phyloP scores from a whole-genome alignment of 495 filamentous ascomycete species.

The Talaromyces wortmannii region DNA sequence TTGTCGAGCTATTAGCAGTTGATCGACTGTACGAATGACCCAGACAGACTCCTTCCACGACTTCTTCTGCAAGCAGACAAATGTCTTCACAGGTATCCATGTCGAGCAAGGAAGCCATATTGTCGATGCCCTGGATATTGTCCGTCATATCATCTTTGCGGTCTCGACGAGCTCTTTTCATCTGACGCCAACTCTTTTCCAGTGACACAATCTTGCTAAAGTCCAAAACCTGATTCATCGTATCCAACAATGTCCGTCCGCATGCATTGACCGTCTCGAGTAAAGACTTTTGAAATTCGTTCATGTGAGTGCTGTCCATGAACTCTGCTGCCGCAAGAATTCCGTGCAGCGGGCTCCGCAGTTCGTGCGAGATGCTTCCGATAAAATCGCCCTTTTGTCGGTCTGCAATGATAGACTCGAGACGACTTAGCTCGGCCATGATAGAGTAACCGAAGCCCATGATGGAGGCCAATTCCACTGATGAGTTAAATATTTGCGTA shows the following conservation, averaged over 20 bases:
- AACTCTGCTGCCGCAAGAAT: constrained; percentile 70
- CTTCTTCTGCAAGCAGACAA: constrained; percentile 38
- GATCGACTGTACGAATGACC: constrained; percentile 38
- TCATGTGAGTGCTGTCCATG: constrained; percentile 34
- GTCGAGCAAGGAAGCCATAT: constrained; percentile 32
- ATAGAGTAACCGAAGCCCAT: constrained; percentile 59
- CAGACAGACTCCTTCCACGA: constrained; percentile 44
- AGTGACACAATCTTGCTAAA: constrained; percentile 62
- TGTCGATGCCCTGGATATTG: constrained; percentile 24
- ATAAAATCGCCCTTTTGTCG: constrained; percentile 70
- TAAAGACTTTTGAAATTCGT: constrained; percentile 54
- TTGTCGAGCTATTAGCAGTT: constrained; percentile 1
- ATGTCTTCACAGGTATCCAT: constrained; percentile 38
- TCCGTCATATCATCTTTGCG: constrained; percentile 14
- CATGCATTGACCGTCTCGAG: constrained; percentile 70
- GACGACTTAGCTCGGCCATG: constrained; percentile 61
- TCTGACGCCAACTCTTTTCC: constrained; percentile 35
- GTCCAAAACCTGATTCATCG: constrained; percentile 71
- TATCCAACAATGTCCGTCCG: constrained; percentile 69
- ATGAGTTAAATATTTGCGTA: constrained; percentile 31
- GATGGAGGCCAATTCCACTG: constrained; percentile 42
- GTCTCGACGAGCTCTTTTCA: constrained; percentile 19
- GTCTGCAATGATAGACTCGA: constrained; percentile 52
- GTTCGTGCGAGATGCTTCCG: constrained; percentile 72
- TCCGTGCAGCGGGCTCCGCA: constrained; percentile 71